These are phyloP conservation scores for Eutrema heterophyllum DNA, from an alignment of 345 rosid genomes.

Conservation along the genomic window DNA sequence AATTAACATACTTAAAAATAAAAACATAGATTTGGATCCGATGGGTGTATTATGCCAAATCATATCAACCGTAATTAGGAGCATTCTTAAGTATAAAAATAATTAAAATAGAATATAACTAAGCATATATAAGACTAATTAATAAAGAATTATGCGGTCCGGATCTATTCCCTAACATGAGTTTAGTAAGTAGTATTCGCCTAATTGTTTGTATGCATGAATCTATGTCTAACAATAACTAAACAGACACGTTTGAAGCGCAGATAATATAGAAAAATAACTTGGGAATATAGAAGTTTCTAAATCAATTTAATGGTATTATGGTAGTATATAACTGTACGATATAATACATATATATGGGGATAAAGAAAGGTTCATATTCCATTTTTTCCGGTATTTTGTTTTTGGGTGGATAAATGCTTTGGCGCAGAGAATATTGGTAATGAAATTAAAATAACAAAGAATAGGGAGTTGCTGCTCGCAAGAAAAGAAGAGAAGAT, in stretches of 20 bases:
- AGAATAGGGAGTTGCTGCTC: background rate
- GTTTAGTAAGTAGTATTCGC: background rate
- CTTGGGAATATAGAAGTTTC: background rate
- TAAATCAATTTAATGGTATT: background rate
- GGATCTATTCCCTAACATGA: slow-evolving; percentile 14
- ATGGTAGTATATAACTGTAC: background rate
- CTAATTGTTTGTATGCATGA: slow-evolving; percentile 2
- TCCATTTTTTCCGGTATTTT: background rate
- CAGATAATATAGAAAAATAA: slow-evolving; percentile 13
- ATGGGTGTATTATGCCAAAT: background rate
- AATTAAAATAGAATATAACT: background rate
- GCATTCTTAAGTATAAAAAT: background rate
- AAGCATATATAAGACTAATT: background rate
- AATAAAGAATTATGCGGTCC: slow-evolving; percentile 4
- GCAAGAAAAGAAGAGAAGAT: background rate
- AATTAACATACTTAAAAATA: too few species aligned
- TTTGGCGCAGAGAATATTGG: background rate
- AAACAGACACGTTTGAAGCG: slow-evolving; percentile 5
- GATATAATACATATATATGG: background rate
- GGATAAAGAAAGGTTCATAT: background rate
- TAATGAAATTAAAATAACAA: background rate
- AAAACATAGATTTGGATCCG: background rate
- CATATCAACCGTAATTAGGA: background rate
- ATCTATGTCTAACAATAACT: background rate
- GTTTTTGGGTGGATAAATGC: background rate